These are phyloP conservation scores for Chlorella sp. DNA, from an alignment of 139 green algal species.

Conservation along the genomic window DNA sequence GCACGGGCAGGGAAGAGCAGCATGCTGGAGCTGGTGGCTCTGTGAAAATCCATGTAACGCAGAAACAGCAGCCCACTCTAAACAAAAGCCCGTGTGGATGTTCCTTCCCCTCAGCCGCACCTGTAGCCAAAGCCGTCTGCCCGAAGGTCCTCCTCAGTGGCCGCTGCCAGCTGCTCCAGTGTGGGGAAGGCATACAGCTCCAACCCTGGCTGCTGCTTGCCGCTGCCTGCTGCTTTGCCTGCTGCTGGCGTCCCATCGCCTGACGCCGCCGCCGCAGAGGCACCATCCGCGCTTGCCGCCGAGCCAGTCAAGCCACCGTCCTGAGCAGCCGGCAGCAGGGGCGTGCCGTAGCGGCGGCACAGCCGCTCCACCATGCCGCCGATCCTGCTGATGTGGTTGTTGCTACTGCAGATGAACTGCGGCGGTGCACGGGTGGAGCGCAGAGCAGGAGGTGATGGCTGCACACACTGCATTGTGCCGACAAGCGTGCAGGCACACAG, in stretches of 20 bases:
- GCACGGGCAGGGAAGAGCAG: not conserved
- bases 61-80: not conserved
- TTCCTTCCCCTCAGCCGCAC: conserved; percentile 2
- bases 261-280: not conserved
- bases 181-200: conserved; percentile 84
- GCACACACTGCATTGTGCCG: too few relatives aligned
- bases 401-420: conserved; percentile 94
- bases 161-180: conserved; percentile 82
- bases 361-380: conserved; percentile 92
- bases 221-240: not conserved
- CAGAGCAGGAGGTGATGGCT: not conserved
- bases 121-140: conserved; percentile 89
- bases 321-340: conserved; percentile 43
- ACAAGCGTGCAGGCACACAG: too few relatives aligned
- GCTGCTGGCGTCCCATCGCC: not conserved
- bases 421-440: too few relatives aligned
- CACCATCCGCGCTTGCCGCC: not conserved
- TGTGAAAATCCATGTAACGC: not conserved
- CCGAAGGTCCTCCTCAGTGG: conserved; percentile 84
- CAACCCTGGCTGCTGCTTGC: not conserved
- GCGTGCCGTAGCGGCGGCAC: conserved; percentile 78
- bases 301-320: not conserved
- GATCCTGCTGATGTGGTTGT: conserved; percentile 97
- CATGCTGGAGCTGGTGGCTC: not conserved
- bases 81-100: too few relatives aligned